Base-by-base conservation (phyloP, 352 stramenopile species). In the Globisporangium cederbergense region DNA sequence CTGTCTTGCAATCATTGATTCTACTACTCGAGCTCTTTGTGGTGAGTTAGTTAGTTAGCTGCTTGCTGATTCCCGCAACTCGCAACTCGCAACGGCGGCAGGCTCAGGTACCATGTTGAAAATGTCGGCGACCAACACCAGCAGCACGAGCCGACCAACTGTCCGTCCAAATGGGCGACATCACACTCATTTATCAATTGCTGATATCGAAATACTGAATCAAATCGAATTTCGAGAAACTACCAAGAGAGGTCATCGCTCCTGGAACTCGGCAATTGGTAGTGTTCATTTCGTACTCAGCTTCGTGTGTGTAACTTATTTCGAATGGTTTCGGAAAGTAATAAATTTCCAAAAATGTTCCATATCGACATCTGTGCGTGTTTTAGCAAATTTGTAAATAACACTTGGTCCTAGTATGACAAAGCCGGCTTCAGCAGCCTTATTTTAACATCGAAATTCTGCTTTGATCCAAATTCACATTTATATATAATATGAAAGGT, bases 91-190 rank as follows among this genome's bases (percentile, higher is more conserved):
- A 62, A 62, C 56, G 28, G 7, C 40, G 25, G 56, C 28, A 62
- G 57, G 53, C 57, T 62, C 43, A 62, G 57, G 57, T 62, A 45
- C 43, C 43, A 62, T 52, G 57, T 62, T 54, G 32, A 30, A 45
- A 43, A 46, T 43, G 43, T 34, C 43, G 55, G 43, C 57, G 57
- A 62, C 57, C 57, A 62, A 62, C 57, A 55, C 47, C 57, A 32
- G 28, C 43, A n/a, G 16, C 43, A 38, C 14, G 43, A 34, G 25
- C 22, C 22, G 34, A 22, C 25, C 53, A 16, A n/a, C 18, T 52
- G 32, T 36, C 32, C 0, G 30, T 43, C 51, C 8, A n/a, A 28
- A 20, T 20, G 42, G 42, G 43, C 57, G 57, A 62, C 43, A 55
- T 46, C 9, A 30, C 6, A 0, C 3, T 36, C 32, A 36, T 36